Evolutionary conservation across 768 basidiomycete genomes (phyloP).

Genomic region (Mycena maculata): DNA sequence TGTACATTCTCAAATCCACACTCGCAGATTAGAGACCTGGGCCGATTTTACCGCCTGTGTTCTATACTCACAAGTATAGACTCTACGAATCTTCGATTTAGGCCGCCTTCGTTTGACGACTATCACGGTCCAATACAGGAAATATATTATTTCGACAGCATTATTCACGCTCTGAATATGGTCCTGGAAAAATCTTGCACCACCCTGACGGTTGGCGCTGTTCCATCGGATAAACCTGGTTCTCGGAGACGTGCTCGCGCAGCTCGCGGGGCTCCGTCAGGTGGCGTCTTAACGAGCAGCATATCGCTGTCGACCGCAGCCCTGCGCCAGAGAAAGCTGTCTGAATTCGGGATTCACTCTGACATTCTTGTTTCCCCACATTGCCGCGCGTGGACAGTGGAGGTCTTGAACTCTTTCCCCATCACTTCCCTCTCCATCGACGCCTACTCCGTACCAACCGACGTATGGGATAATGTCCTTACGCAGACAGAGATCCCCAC

Average conservation of each 20-base stretch:
- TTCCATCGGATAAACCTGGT: not conserved
- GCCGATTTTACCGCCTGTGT: constrained; percentile 18
- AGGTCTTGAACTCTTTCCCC: constrained; percentile 32
- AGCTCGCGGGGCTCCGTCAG: no score
- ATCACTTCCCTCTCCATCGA: constrained; percentile 24
- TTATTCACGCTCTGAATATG: constrained; percentile 18
- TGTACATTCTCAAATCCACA: constrained; percentile 19
- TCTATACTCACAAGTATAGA: constrained; percentile 21
- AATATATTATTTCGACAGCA: constrained; percentile 7
- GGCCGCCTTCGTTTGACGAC: not conserved
- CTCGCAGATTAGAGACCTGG: constrained; percentile 17
- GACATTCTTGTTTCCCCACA: constrained; percentile 24
- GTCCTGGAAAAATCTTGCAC: constrained; percentile 29
- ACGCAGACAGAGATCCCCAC: constrained; percentile 30
- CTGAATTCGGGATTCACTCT: constrained; percentile 27
- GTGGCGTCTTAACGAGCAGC: constrained; percentile 1
- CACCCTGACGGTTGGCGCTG: constrained; percentile 15
- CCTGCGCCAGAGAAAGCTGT: constrained; percentile 16
- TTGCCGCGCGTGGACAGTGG: constrained; percentile 30
- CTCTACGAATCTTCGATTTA: constrained; percentile 12
- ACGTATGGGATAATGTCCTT: constrained; percentile 10
- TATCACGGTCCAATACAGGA: not conserved
- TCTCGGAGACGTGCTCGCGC: not conserved
- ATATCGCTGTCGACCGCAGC: constrained; percentile 24
- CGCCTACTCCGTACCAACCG: constrained; percentile 9